phyloP scores from a whole-genome alignment of 2,329 filamentous ascomycete species.

The Triangularia verruculosa region DNA sequence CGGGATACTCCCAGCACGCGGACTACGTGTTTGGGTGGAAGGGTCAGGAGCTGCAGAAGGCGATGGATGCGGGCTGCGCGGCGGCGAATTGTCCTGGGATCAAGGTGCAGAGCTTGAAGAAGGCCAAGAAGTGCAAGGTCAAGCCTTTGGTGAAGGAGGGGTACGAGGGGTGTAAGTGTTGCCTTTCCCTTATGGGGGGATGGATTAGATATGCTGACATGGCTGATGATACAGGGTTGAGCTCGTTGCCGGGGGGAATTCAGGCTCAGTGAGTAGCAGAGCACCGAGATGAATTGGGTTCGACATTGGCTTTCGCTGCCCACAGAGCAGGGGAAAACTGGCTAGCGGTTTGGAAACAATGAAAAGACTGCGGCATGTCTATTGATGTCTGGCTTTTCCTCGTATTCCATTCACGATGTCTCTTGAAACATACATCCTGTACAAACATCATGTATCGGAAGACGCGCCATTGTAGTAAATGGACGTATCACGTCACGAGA shows the following conservation, averaged over 20 bases:
- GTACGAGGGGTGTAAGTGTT: constrained; percentile 34
- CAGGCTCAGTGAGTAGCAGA: not conserved
- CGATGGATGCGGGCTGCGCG: constrained; percentile 34
- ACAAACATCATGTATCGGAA: too few relatives aligned
- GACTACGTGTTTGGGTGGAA: constrained; percentile 37
- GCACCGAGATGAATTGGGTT: too few relatives aligned
- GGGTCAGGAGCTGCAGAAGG: constrained; percentile 34
- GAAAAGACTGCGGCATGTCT: too few relatives aligned
- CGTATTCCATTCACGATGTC: too few relatives aligned
- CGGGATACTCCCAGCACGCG: constrained; percentile 33
- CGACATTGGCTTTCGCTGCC: too few relatives aligned
- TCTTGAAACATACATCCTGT: too few relatives aligned
- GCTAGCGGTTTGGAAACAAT: too few relatives aligned
- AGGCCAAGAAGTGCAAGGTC: constrained; percentile 35
- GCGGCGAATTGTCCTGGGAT: constrained; percentile 33
- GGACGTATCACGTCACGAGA: too few relatives aligned
- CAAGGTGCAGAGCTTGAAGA: constrained; percentile 33
- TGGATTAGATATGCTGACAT: not conserved
- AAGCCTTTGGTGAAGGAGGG: constrained; percentile 32
- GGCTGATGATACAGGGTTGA: not conserved
- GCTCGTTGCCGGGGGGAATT: not conserved
- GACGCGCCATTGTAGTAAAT: too few relatives aligned
- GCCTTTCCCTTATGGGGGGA: not conserved
- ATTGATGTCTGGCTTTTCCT: too few relatives aligned
- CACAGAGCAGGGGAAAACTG: too few relatives aligned